A percentile compares a stretch with the other conserved stretches of the same genome.
These are phyloP conservation scores for Camellia granthamiana DNA, from an alignment of 148 eudicot genomes.

Conservation along the genomic window DNA sequence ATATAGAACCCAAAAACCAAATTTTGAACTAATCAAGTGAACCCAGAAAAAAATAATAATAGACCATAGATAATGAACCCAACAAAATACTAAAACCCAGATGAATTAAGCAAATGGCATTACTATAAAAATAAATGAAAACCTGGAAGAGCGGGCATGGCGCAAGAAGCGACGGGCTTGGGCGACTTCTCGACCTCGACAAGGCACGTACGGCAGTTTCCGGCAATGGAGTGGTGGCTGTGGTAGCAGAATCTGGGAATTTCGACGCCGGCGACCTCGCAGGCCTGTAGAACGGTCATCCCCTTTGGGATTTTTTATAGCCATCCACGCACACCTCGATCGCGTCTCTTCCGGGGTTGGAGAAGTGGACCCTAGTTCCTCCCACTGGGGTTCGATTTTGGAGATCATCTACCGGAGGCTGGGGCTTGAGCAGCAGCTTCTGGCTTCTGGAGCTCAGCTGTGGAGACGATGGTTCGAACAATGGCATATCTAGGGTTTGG, in stretches of 20 bases:
- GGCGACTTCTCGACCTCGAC: constrained; percentile 99
- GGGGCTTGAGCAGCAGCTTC: constrained; percentile 37
- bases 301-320: constrained; percentile 92
- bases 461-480: constrained; percentile 52
- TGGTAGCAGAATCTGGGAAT: constrained; percentile 92
- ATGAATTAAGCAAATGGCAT: too few relatives aligned
- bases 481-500: constrained; percentile 22
- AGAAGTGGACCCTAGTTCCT: constrained; percentile 75
- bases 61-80: background rate
- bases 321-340: constrained; percentile 97
- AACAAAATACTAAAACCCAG: background rate
- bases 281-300: constrained; percentile 89
- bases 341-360: constrained; percentile 92
- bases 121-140: too few relatives aligned
- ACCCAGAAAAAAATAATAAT: background rate
- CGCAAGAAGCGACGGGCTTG: constrained; percentile 97
- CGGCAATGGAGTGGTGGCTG: constrained; percentile 78
- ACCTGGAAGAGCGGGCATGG: constrained; percentile 99
- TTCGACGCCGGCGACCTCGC: constrained; percentile 93
- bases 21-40: too few relatives aligned
- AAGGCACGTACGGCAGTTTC: constrained; percentile 94
- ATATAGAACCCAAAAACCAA: too few relatives aligned
- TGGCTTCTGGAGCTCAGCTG: constrained; percentile 56
- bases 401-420: constrained; percentile 38
- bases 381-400: constrained; percentile 55